A percentile compares a stretch with the other conserved stretches of the same genome.
These are phyloP conservation scores for Penicillium steckii DNA, from an alignment of 495 filamentous ascomycete species.

Conservation along the genomic window DNA sequence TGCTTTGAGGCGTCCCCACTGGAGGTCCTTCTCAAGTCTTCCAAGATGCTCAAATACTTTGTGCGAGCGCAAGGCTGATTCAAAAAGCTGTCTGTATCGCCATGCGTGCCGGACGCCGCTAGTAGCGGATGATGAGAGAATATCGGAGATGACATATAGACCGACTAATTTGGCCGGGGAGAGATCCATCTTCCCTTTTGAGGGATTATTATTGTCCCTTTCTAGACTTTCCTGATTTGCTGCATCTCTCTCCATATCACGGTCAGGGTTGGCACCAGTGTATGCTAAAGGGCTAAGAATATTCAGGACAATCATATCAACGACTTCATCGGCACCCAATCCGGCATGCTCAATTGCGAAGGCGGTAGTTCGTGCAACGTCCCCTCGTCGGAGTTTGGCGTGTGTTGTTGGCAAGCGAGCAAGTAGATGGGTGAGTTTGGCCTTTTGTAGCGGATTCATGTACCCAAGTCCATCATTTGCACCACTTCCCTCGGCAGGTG, in stretches of 20 bases:
- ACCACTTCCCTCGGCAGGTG: conserved; percentile 43
- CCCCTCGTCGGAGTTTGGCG: conserved; percentile 74
- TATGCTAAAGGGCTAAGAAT: conserved; percentile 67
- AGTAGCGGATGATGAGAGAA: conserved; percentile 80
- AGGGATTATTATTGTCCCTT: conserved; percentile 14
- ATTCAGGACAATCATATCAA: conserved; percentile 81
- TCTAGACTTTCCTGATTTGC: conserved; percentile 14
- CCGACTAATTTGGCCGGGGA: conserved; percentile 76
- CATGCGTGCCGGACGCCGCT: conserved; percentile 84
- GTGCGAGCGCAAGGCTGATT: conserved; percentile 64
- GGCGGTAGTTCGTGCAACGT: conserved; percentile 80
- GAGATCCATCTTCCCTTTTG: conserved; percentile 56
- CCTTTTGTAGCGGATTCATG: conserved; percentile 80
- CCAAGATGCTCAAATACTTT: conserved; percentile 82
- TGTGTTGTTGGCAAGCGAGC: conserved; percentile 77
- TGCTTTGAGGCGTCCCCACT: conserved; percentile 79
- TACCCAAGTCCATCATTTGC: conserved; percentile 62
- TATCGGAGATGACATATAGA: conserved; percentile 84
- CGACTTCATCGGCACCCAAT: conserved; percentile 79
- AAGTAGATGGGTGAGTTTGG: conserved; percentile 76
- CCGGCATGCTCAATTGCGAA: conserved; percentile 91
- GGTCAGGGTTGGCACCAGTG: conserved; percentile 58
- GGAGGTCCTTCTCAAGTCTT: conserved; percentile 67
- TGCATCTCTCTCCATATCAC: conserved; percentile 36
- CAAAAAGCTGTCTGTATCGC: conserved; percentile 87